Evolutionary conservation across 2,329 filamentous ascomycete genomes (phyloP).

Genomic region (Ophiostoma triangulosporum): DNA sequence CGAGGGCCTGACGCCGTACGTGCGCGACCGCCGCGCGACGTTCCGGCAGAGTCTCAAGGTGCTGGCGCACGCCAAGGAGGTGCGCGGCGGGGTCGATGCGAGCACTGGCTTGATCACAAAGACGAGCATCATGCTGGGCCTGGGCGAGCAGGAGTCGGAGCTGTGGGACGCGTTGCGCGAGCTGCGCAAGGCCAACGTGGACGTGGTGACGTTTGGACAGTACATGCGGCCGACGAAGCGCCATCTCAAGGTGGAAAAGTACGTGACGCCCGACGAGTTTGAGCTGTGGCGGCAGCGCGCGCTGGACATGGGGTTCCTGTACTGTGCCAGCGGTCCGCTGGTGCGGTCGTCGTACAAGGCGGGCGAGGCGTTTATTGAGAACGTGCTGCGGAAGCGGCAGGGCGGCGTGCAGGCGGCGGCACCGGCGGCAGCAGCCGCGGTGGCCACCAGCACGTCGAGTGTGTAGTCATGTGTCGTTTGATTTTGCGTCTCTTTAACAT

Average conservation of each 20-base stretch:
- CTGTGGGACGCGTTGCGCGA: slow-evolving; percentile 66
- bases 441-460: not conserved
- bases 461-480: not conserved
- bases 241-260: slow-evolving; percentile 93
- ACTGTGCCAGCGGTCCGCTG: slow-evolving; percentile 85
- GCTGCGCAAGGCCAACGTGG: slow-evolving; percentile 66
- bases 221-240: slow-evolving; percentile 99
- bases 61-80: slow-evolving; percentile 66
- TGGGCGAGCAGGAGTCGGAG: slow-evolving; percentile 85
- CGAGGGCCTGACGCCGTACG: slow-evolving; percentile 76
- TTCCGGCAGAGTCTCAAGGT: slow-evolving; percentile 78
- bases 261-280: slow-evolving; percentile 82
- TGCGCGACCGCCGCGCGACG: slow-evolving; percentile 77
- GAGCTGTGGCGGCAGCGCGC: slow-evolving; percentile 84
- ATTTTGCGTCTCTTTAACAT: not conserved
- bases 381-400: slow-evolving; percentile 76
- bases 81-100: slow-evolving; percentile 32
- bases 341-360: slow-evolving; percentile 96
- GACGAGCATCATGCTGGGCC: slow-evolving; percentile 90
- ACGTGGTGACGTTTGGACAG: slow-evolving; percentile 98
- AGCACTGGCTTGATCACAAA: slow-evolving; percentile 71
- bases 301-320: slow-evolving; percentile 89
- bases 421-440: not conserved
- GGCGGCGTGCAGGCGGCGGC: slow-evolving; percentile 19
- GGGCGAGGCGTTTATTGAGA: slow-evolving; percentile 97